Percentiles rank a stretch among this genome's conserved stretches.
Conservation (phyloP, 129 eudicot species). For the Flaveria ramosissima region DNA sequence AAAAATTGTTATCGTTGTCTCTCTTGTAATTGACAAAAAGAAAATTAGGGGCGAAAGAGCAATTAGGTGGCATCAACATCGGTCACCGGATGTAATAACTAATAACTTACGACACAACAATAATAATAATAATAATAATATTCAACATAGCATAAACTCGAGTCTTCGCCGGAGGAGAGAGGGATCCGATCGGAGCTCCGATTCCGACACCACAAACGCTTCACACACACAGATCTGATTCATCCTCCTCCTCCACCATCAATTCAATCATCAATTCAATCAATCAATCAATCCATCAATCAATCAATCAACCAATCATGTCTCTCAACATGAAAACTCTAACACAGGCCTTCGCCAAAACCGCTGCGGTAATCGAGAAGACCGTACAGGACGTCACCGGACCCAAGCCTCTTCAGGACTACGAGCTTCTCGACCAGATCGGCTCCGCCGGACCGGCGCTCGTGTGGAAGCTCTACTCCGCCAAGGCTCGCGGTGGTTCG, state of each 20-base stretch:
- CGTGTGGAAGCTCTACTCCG: constrained; percentile 82
- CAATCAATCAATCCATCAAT: too few species aligned
- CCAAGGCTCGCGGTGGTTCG: constrained; percentile 67
- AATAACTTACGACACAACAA: neutral
- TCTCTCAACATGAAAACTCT: constrained; percentile 90
- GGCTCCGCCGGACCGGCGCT: constrained; percentile 96
- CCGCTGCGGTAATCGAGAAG: constrained; percentile 92
- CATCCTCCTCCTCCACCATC: neutral
- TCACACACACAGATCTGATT: constrained; percentile 20
- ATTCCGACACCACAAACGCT: neutral
- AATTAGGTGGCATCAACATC: constrained; percentile 23
- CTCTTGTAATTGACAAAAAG: neutral
- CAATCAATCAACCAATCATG: constrained; percentile 41
- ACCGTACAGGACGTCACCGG: constrained; percentile 95
- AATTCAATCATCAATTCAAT: neutral
- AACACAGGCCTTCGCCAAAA: constrained; percentile 93
- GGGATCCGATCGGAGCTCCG: constrained; percentile 32
- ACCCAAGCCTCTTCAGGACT: constrained; percentile 84
- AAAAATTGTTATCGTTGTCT: neutral
- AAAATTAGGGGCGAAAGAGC: constrained; percentile 16
- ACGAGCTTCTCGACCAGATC: constrained; percentile 87
- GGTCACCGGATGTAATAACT: neutral
- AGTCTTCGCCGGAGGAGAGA: constrained; percentile 28
- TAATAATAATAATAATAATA: too few species aligned
- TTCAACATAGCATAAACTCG: constrained; percentile 1